Percentiles rank a stretch among this genome's conserved stretches.
phyloP scores from a whole-genome alignment of 208 protist species.

The Trypanosoma brucei region DNA sequence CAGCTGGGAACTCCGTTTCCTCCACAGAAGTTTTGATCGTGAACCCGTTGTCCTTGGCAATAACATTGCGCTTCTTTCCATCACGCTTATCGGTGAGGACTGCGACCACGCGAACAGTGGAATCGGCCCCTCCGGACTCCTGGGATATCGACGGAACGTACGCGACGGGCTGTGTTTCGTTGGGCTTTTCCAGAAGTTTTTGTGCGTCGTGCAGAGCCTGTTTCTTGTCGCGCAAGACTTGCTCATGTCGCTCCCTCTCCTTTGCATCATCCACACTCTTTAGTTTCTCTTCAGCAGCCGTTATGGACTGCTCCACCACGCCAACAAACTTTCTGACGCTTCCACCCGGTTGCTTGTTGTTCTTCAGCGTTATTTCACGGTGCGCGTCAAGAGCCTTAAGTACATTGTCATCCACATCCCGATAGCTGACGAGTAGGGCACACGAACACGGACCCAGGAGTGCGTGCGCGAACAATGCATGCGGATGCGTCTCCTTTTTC shows the following conservation, averaged over 20 bases:
- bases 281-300: conserved; percentile 23
- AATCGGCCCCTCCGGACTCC: conserved; percentile 1
- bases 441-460: conserved; percentile 42
- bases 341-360: conserved; percentile 29
- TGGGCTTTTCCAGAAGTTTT: conserved; percentile 35
- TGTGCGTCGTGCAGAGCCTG: conserved; percentile 40
- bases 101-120: conserved; percentile 26
- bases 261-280: conserved; percentile 20
- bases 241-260: conserved; percentile 25
- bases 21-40: conserved; percentile 37
- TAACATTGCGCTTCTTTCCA: not conserved
- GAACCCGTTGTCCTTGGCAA: conserved; percentile 1
- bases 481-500: conserved; percentile 23
- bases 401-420: conserved; percentile 19
- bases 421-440: conserved; percentile 31
- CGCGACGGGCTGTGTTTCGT: conserved; percentile 23
- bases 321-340: conserved; percentile 56
- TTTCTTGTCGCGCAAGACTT: conserved; percentile 26
- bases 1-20: conserved; percentile 28
- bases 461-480: conserved; percentile 44
- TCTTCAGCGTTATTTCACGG: conserved; percentile 22
- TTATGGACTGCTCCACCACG: conserved; percentile 21
- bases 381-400: conserved; percentile 32
- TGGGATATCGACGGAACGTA: conserved; percentile 15
- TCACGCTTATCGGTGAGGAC: conserved; percentile 43